Evolutionary conservation across 2,329 filamentous ascomycete genomes (phyloP), one percentile per base, ranked within the genome.

Genomic region (Elsinoe fawcettii): DNA sequence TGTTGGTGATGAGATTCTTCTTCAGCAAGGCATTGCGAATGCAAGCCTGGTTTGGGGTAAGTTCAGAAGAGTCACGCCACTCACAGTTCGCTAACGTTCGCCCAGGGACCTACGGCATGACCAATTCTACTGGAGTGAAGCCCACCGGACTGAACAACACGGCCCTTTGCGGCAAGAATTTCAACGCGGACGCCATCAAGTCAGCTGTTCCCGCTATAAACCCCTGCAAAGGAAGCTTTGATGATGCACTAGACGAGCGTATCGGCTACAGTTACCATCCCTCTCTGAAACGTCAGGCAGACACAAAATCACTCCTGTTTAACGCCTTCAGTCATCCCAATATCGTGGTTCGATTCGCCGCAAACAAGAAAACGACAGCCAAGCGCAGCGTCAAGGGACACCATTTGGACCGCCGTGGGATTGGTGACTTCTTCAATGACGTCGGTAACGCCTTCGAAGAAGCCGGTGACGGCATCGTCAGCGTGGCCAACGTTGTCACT

Each of bases 21-120:
- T 46, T 9, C 30, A 56, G 39, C 30, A 56, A 36, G 53, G 53
- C n/a, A 43, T 56, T 16, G 20, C 37, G 3, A 25, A 56, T 41
- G 53, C 53, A 27, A 32, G 23, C 18, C 25, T 56, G 7, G 53
- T 41, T 6, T 56, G 53, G 53, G 53, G 53, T 56, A 39, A 11
- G 46, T 51, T 12, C 5, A 11, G 6, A 5, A 22, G 7, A 9
- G 16, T 22, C n/a, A n/a, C n/a, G n/a, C n/a, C n/a, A n/a, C n/a
- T n/a, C n/a, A 9, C 9, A 46, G 7, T 18, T 7, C 14, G 18
- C 9, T 23, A 23, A 46, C 18, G 6, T 22, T 7, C 7, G 41
- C n/a, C 5, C 22, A 46, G 41, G 41, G 6, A 22, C 41, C 6
- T 39, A 39, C 16, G 36, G 36, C 16, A 18, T 14, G 16, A 39